These are phyloP conservation scores for Leccinum longicurvipes DNA, from an alignment of 768 basidiomycete genomes.

Conservation along the genomic window DNA sequence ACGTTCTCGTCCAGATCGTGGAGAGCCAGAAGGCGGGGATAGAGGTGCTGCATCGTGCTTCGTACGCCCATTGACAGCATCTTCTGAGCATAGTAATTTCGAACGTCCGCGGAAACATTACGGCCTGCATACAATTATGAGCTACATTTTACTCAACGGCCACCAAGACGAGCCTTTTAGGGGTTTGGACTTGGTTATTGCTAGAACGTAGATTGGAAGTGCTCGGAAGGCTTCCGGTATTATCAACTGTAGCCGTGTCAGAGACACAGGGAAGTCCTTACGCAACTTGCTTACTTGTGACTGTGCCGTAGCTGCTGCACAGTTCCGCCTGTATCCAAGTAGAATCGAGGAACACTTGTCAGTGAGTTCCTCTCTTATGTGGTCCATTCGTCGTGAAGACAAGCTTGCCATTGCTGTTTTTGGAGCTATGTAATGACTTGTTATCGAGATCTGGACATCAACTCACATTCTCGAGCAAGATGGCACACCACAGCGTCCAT, in stretches of 20 bases:
- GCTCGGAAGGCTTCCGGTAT: constrained; percentile 91
- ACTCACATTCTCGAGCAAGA: constrained; percentile 74
- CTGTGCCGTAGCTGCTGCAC: constrained; percentile 71
- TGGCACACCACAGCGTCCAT: constrained; percentile 77
- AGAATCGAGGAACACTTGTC: constrained; percentile 80
- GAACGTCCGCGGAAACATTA: constrained; percentile 89
- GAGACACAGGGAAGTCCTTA: neutral
- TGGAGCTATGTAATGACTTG: neutral
- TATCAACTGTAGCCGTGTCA: constrained; percentile 59
- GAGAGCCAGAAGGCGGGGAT: constrained; percentile 83
- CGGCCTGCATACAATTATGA: constrained; percentile 48
- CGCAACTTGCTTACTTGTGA: constrained; percentile 61
- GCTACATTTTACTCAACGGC: neutral
- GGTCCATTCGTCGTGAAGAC: constrained; percentile 53
- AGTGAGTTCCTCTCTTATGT: constrained; percentile 82
- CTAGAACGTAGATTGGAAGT: constrained; percentile 77
- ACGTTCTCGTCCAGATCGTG: constrained; percentile 76
- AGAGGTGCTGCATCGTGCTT: constrained; percentile 71
- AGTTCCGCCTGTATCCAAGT: constrained; percentile 83
- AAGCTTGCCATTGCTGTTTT: constrained; percentile 66
- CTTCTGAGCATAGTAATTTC: constrained; percentile 79
- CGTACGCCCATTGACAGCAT: constrained; percentile 70
- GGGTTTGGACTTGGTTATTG: constrained; percentile 84
- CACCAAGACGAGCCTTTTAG: constrained; percentile 67
- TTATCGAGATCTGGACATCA: neutral